These are phyloP conservation scores for Alternaria sp. DNA, from an alignment of 2,329 filamentous ascomycete genomes.

Conservation along the genomic window DNA sequence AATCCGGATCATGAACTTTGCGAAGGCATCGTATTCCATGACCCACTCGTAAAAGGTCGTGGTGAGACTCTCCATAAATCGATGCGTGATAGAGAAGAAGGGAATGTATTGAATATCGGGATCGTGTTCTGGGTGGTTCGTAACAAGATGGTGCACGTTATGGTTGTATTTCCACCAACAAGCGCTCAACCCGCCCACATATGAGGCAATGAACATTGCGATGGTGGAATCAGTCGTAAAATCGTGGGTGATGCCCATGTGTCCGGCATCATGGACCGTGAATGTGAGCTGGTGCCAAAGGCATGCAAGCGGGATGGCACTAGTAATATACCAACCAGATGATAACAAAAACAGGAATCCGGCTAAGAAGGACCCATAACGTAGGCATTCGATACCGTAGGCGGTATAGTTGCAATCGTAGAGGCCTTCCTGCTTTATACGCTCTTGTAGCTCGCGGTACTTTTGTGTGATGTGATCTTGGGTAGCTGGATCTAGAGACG, in stretches of 20 bases:
- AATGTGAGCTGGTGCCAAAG: constrained; percentile 98
- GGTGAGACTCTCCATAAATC: constrained; percentile 70
- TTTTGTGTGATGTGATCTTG: constrained; percentile 81
- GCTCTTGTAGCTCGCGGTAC: constrained; percentile 80
- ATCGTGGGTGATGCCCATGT: constrained; percentile 96
- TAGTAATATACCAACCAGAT: constrained; percentile 61
- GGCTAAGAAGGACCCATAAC: constrained; percentile 74
- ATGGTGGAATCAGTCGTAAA: constrained; percentile 85
- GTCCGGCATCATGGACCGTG: constrained; percentile 91
- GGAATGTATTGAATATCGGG: constrained; percentile 86
- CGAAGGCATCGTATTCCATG: constrained; percentile 70
- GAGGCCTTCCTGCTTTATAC: constrained; percentile 76
- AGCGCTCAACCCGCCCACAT: constrained; percentile 84
- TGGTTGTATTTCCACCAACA: constrained; percentile 98
- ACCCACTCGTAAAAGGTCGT: constrained; percentile 73
- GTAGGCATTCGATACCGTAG: constrained; percentile 77
- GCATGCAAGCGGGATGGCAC: constrained; percentile 78
- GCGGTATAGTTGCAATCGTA: constrained; percentile 85
- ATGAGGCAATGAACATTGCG: constrained; percentile 90
- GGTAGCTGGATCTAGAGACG: constrained; percentile 74
- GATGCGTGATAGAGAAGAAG: constrained; percentile 72
- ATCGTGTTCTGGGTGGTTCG: constrained; percentile 93
- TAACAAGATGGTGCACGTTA: constrained; percentile 96
- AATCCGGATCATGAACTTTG: constrained; percentile 67
- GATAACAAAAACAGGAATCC: constrained; percentile 63